These are phyloP conservation scores for Nepenthes gracilis DNA, from an alignment of 148 eudicot genomes.

Conservation along the genomic window DNA sequence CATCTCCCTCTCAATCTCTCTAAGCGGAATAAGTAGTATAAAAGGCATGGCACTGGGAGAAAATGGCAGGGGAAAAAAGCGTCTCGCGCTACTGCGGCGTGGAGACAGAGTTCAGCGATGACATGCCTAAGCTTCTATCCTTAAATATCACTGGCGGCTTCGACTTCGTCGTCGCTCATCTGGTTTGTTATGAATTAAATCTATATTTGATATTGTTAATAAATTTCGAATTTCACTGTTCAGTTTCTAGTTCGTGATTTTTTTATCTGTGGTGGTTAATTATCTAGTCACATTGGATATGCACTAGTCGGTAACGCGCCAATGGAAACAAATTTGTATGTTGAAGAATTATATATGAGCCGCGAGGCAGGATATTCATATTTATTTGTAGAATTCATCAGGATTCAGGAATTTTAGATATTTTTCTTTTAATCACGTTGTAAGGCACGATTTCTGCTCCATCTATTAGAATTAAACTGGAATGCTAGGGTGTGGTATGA, in stretches of 20 bases:
- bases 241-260: neutral
- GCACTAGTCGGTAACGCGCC: constrained; percentile 11
- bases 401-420: too few relatives aligned
- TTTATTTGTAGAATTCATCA: too few relatives aligned
- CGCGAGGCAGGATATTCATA: too few relatives aligned
- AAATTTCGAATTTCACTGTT: neutral
- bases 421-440: too few relatives aligned
- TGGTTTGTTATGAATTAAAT: constrained; percentile 27
- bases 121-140: constrained; percentile 65
- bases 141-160: constrained; percentile 71
- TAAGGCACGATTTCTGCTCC: neutral
- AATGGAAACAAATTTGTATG: neutral
- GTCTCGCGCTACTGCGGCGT: constrained; percentile 89
- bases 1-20: too few relatives aligned
- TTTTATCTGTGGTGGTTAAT: constrained; percentile 12
- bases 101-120: constrained; percentile 71
- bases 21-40: too few relatives aligned
- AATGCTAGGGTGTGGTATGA: too few relatives aligned
- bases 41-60: constrained; percentile 68
- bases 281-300: constrained; percentile 11
- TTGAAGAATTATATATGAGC: constrained; percentile 1
- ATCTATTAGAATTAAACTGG: neutral
- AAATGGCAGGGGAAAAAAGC: constrained; percentile 58
- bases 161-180: constrained; percentile 69
- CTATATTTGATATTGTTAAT: neutral